These are phyloP conservation scores for Mollisia scopiformis DNA, from an alignment of 2,329 filamentous ascomycete species.

Conservation along the genomic window DNA sequence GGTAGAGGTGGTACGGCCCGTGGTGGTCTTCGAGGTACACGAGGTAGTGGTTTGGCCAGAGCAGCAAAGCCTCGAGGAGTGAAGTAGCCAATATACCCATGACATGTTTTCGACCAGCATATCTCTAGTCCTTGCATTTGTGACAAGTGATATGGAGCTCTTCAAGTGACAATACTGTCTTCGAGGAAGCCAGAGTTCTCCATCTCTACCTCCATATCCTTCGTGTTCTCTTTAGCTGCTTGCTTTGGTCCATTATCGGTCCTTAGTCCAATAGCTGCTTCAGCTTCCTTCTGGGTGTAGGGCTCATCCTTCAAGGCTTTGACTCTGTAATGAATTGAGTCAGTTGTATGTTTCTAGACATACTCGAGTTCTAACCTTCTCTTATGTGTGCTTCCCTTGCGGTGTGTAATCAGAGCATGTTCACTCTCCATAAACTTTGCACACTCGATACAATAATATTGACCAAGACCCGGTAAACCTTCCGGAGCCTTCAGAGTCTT, in stretches of 20 bases:
- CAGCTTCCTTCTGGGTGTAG: conserved; percentile 84
- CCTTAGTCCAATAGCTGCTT: conserved; percentile 74
- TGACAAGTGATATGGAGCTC: neutral
- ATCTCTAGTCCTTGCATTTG: neutral
- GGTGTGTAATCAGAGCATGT: conserved; percentile 73
- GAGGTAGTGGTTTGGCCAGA: conserved; percentile 39
- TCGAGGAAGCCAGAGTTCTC: conserved; percentile 34
- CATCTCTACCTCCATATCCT: conserved; percentile 47
- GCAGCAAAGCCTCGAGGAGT: conserved; percentile 34
- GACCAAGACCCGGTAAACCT: conserved; percentile 84
- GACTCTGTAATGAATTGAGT: conserved; percentile 60
- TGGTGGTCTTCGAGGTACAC: conserved; percentile 35
- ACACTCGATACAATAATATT: conserved; percentile 88
- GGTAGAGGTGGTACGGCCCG: conserved; percentile 36
- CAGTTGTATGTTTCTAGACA: neutral
- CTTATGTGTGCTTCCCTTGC: conserved; percentile 91
- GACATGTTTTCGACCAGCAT: conserved; percentile 5
- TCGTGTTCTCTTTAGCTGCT: conserved; percentile 36
- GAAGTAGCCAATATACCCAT: conserved; percentile 28
- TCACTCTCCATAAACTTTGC: conserved; percentile 96
- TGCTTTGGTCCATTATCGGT: conserved; percentile 65
- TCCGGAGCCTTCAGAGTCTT: conserved; percentile 79
- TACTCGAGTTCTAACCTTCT: conserved; percentile 61
- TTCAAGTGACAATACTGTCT: conserved; percentile 27
- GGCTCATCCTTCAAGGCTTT: conserved; percentile 83